Base-by-base conservation (phyloP, 306 rosid species). In the Ormosia semicastrata region DNA sequence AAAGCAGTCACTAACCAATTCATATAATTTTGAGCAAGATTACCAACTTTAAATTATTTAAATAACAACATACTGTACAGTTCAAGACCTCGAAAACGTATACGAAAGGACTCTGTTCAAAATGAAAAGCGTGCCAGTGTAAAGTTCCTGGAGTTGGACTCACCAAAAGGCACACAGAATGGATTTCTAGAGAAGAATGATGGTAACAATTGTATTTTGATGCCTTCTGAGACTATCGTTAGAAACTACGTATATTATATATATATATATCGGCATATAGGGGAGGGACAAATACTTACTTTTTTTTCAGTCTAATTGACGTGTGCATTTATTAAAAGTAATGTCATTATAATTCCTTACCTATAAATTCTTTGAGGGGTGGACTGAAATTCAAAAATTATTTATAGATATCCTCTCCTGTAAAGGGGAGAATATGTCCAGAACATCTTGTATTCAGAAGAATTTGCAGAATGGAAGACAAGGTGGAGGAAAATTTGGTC, bases 121-220 rank as follows among this genome's bases (percentile, higher is more conserved):
- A 85, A 76, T 78, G 89, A 78, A 73, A 91, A 85, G 86, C 77
- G 81, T 47, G 77, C 81, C 79, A 86, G 79, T 85, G 88, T 95
- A 40, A 89, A 90, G 81, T 95, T 95, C 87, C 88, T 95, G 86
- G 97, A 92, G 90, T 78, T 93, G 86, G 94, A 95, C 77, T 89
- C 93, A 54, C 88, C 94, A 52, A 93, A 90, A 87, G 86, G 80
- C 66, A 78, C 67, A 50, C 90, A 83, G 54, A 88, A 73, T 33
- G 91, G 90, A 30, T 73, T 57, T 83, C 52, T 76, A 11, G 94
- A 86, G 85, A 87, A 90, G 79, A 85, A 80, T 65, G 80, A 89
- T 39, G 98, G 99, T 90, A 89, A 80, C 14, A 41, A 66, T 62
- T 75, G 3, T 82, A 58, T 72, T 44, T 79, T 71, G 41, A 30